A percentile compares a stretch with the other conserved stretches of the same genome.
Evolutionary conservation across 179 eudicot species (phyloP).

Genomic region (Beta lomatogona): DNA sequence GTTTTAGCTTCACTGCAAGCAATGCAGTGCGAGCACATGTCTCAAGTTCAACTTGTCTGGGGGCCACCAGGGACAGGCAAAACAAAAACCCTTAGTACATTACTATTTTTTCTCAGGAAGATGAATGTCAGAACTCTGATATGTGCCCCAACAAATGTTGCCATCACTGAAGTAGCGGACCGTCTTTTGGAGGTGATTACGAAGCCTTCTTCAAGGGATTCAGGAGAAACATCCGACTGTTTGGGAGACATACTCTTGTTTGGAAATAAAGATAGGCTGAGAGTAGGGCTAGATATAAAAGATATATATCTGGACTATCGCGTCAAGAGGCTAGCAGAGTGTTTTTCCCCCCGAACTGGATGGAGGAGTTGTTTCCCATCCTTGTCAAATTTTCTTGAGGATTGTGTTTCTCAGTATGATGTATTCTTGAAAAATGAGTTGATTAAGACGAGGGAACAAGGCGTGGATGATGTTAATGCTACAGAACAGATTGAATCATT

Average conservation of each 20-base stretch:
- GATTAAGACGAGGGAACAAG: constrained; percentile 14
- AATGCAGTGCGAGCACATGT: constrained; percentile 38
- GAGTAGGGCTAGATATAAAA: constrained; percentile 26
- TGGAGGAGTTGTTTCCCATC: constrained; percentile 45
- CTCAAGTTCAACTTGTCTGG: constrained; percentile 55
- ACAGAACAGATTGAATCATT: constrained; percentile 32
- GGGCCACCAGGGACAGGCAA: too few relatives aligned
- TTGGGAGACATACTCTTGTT: constrained; percentile 43
- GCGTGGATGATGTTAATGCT: not conserved
- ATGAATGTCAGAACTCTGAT: constrained; percentile 30
- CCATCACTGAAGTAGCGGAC: constrained; percentile 34
- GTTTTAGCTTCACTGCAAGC: constrained; percentile 41
- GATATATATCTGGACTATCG: constrained; percentile 46
- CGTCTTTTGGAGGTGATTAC: constrained; percentile 27
- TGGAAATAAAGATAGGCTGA: constrained; percentile 33
- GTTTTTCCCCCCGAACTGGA: constrained; percentile 48
- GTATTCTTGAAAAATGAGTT: constrained; percentile 34
- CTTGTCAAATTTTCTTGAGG: constrained; percentile 37
- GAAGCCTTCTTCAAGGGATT: constrained; percentile 15
- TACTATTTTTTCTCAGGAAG: constrained; percentile 26
- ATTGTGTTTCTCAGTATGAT: constrained; percentile 42
- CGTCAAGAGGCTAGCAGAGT: constrained; percentile 40
- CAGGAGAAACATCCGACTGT: not conserved
- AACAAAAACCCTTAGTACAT: too few relatives aligned
- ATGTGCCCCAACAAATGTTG: constrained; percentile 44